A percentile compares a stretch with the other conserved stretches of the same genome.
These are phyloP conservation scores for Ceratobasidium sp. DNA, from an alignment of 1,284 basidiomycete genomes.

Conservation along the genomic window DNA sequence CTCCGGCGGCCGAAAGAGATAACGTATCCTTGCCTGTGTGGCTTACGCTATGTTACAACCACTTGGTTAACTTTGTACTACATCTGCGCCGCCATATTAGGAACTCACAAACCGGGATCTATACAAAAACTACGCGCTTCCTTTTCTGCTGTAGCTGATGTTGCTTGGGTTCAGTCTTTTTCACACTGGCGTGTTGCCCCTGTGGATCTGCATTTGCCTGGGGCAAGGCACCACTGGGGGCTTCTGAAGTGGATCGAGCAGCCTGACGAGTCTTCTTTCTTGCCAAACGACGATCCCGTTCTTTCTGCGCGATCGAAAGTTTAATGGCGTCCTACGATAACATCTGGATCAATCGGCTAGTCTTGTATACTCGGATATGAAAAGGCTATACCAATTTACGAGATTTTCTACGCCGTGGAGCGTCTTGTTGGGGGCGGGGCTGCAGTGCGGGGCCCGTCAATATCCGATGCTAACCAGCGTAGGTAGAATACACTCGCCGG, in stretches of 20 bases:
- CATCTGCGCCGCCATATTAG: neutral
- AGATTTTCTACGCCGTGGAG: constrained; percentile 23
- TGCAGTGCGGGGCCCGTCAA: neutral
- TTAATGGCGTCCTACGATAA: constrained; percentile 20
- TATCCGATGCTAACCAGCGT: neutral
- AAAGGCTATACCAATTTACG: constrained; percentile 29
- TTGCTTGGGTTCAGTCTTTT: neutral
- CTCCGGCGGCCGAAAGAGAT: neutral
- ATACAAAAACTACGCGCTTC: constrained; percentile 40
- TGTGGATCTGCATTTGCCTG: neutral
- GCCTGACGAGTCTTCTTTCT: constrained; percentile 21
- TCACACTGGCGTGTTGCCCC: neutral
- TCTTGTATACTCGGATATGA: neutral
- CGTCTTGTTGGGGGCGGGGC: constrained; percentile 2
- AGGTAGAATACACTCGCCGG: neutral
- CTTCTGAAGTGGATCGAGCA: neutral
- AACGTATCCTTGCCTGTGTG: neutral
- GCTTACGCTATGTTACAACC: neutral
- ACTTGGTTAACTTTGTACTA: neutral
- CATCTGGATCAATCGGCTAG: neutral
- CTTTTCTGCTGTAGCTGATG: neutral
- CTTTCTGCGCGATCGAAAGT: constrained; percentile 29
- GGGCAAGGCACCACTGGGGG: neutral
- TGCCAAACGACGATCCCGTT: constrained; percentile 20
- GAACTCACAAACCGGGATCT: constrained; percentile 13